A percentile compares a stretch with the other conserved stretches of the same genome.
phyloP scores from a whole-genome alignment of 495 filamentous ascomycete genomes.

The Annulohypoxylon maeteangense region DNA sequence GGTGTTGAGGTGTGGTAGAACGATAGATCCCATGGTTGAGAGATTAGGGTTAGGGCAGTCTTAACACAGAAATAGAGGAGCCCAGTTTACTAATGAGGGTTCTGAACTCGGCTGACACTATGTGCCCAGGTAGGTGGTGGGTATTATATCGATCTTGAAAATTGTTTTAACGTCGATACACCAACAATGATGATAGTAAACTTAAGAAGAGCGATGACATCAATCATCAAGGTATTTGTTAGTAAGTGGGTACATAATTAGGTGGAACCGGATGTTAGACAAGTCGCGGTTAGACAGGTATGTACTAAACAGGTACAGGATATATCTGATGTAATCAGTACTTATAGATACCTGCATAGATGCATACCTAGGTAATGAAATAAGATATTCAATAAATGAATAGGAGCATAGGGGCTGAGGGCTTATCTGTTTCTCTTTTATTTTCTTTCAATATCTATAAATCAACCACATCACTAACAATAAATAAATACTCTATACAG shows the following conservation, averaged over 20 bases:
- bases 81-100: not conserved
- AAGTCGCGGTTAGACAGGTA: no score
- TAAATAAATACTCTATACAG: no score
- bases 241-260: not conserved
- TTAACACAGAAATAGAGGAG: not conserved
- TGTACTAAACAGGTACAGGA: no score
- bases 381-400: no score
- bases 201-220: not conserved
- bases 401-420: no score
- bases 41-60: not conserved
- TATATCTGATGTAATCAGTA: no score
- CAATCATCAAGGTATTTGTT: not conserved
- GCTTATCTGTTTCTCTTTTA: no score
- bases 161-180: not conserved
- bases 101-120: not conserved
- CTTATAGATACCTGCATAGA: no score
- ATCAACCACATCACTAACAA: not conserved
- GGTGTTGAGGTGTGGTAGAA: slow-evolving; percentile 89
- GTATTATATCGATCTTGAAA: not conserved
- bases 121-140: not conserved
- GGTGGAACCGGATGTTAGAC: no score
- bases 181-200: not conserved
- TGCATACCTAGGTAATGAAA: no score
- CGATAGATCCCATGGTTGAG: slow-evolving; percentile 68
- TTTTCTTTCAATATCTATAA: no score